Evolutionary conservation across 306 rosid genomes (phyloP), one percentile per base, ranked within the genome.

Genomic region (Pachyrhizus erosus): DNA sequence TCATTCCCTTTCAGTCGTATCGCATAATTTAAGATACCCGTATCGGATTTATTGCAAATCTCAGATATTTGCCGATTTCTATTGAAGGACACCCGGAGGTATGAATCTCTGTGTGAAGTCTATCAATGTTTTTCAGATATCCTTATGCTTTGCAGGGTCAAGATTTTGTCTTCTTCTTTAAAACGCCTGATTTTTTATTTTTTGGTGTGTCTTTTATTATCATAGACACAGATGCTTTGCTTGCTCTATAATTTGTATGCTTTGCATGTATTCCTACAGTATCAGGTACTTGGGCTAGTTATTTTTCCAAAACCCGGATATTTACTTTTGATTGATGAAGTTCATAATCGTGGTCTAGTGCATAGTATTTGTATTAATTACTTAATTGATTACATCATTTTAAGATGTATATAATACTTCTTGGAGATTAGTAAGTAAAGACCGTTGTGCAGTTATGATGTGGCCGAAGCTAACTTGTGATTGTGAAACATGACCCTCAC

Each of bases 1-100:
- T 33, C 40, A 10, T 58, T 31, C 15, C 52, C 34, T 57, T 60
- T 45, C 51, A 21, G n/a, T 60, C 8, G 46, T 27, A 60, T 46
- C 58, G 62, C 74, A 13, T 48, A 67, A 74, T 80, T 55, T 24
- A 9, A 15, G 31, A 67, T 29, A 33, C 43, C 77, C 84, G 31
- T 20, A 3, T 70, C 43, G 61, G 57, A 52, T 73, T 55, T 43
- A 9, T 21, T 75, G 40, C 73, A 27, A 76, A 24, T 57, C 52
- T 18, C 54, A 24, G 8, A 6, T 81, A 40, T 85, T 34, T 37
- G 70, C 62, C 46, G 60, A 81, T 49, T 37, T 80, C 27, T 15
- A 39, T 67, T 66, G 9, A 76, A 68, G 48, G 27, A 40, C 43
- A 5, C 26, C 31, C 26, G 21, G 14, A 77, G 86, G 88, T 82